Percentiles rank a stretch among this genome's conserved stretches.
These are phyloP conservation scores for Quercus dentata DNA, from an alignment of 306 rosid species.

Conservation along the genomic window DNA sequence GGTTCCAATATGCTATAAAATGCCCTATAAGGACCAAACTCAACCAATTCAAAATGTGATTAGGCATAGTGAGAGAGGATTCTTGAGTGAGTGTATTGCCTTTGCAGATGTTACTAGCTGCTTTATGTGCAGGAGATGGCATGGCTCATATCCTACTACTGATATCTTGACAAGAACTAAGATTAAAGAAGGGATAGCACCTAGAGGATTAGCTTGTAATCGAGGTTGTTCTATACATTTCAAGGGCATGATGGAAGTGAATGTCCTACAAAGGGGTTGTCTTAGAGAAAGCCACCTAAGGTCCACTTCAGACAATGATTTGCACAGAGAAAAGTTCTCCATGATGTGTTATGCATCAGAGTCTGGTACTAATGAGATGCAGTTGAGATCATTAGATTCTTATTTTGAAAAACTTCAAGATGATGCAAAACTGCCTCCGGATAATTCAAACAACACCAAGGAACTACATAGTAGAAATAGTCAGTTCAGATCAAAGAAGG, in stretches of 20 bases:
- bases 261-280: neutral
- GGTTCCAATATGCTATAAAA: constrained; percentile 42
- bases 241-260: constrained; percentile 4
- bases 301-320: constrained; percentile 25
- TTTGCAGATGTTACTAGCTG: neutral
- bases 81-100: neutral
- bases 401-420: constrained; percentile 61
- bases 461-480: constrained; percentile 21
- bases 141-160: neutral
- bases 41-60: constrained; percentile 15
- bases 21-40: constrained; percentile 34
- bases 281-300: constrained; percentile 15
- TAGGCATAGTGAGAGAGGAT: constrained; percentile 23
- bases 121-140: constrained; percentile 11
- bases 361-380: constrained; percentile 38
- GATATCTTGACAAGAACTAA: constrained; percentile 8
- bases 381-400: constrained; percentile 58
- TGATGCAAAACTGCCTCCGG: constrained; percentile 17
- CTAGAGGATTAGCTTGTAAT: constrained; percentile 10
- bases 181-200: constrained; percentile 4
- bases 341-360: constrained; percentile 33
- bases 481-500: constrained; percentile 35
- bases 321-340: constrained; percentile 8
- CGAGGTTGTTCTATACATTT: constrained; percentile 9
- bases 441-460: constrained; percentile 27